Base-by-base conservation (phyloP, 1,139 yeast genomes). In the Debaryomyces robertsiae region DNA sequence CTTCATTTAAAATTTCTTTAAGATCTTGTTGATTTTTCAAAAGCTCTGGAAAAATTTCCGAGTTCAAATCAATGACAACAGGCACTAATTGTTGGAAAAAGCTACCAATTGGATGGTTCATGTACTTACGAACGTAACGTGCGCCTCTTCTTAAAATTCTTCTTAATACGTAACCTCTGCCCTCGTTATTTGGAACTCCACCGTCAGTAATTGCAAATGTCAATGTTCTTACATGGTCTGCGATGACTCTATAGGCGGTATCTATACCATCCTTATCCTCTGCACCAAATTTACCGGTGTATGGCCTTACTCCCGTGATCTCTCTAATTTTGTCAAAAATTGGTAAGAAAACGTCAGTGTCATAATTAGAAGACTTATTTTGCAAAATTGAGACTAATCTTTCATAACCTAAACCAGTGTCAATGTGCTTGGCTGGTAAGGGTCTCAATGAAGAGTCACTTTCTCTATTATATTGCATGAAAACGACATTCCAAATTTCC, bases 401-500 rank as follows among this genome's bases (percentile, higher is more conserved):
- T 73, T 93, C 99, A 58, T 91, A 93, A 36, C 99, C 99, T 90
- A 93, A 79, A 68, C 99, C 99, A 23, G 99, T 93, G 62, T 93
- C 99, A 48, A 93, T 81, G 63, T 93, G 99, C 67, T 90, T 84
- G 40, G 90, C 89, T 36, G 99, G 99, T 56, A 93, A 76, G 4
- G 91, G 67, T 61, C 78, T 84, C 64, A 93, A 78, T 27, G 85
- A 70, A n/a, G 86, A 81, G 61, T 86, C 95, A 11, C 91, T 70
- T 69, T 93, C 98, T 66, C 99, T 84, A 75, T 93, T 94, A 71
- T 73, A 93, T 69, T 93, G 98, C 61, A 93, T 93, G 63, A 93
- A 93, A 52, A 93, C 99, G 60, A 89, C 79, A 73, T 93, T 93
- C 99, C 99, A 93, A 49, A 93, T 84, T 72, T 93, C 99, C 55